Evolutionary conservation across 2,329 filamentous ascomycete genomes (phyloP).

Genomic region (Trichoderma sp.): DNA sequence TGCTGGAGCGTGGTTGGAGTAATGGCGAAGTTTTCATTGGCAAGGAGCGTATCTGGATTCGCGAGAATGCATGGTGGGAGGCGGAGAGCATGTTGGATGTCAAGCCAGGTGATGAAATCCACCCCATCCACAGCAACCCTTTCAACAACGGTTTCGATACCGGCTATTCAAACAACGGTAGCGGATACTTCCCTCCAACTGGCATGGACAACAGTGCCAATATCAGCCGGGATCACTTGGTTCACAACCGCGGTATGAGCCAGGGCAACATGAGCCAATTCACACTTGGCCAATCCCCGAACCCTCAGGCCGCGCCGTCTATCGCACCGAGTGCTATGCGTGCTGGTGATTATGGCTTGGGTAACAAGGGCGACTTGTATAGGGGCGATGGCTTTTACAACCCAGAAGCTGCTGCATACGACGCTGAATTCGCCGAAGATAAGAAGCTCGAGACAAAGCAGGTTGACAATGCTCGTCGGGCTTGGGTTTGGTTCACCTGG

Average conservation of each 20-base stretch:
- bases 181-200: conserved; percentile 70
- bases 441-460: conserved; percentile 74
- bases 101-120: conserved; percentile 61
- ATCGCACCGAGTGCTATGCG: conserved; percentile 60
- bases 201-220: conserved; percentile 62
- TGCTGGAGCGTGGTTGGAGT: conserved; percentile 94
- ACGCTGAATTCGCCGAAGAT: conserved; percentile 75
- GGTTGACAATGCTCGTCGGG: conserved; percentile 63
- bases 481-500: conserved; percentile 86
- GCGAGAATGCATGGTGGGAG: conserved; percentile 95
- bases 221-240: conserved; percentile 71
- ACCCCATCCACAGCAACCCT: conserved; percentile 48
- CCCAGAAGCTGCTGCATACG: conserved; percentile 62
- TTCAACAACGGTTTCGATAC: conserved; percentile 60
- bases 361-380: conserved; percentile 77
- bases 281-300: conserved; percentile 47
- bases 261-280: conserved; percentile 58
- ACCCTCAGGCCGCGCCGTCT: conserved; percentile 54
- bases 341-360: conserved; percentile 85
- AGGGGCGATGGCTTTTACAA: conserved; percentile 76
- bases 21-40: conserved; percentile 95
- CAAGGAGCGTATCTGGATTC: conserved; percentile 91
- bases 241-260: conserved; percentile 60
- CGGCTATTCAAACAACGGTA: conserved; percentile 67
- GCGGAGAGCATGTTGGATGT: conserved; percentile 94